phyloP scores from a whole-genome alignment of 148 eudicot species.

The Pharnaceum exiguum region DNA sequence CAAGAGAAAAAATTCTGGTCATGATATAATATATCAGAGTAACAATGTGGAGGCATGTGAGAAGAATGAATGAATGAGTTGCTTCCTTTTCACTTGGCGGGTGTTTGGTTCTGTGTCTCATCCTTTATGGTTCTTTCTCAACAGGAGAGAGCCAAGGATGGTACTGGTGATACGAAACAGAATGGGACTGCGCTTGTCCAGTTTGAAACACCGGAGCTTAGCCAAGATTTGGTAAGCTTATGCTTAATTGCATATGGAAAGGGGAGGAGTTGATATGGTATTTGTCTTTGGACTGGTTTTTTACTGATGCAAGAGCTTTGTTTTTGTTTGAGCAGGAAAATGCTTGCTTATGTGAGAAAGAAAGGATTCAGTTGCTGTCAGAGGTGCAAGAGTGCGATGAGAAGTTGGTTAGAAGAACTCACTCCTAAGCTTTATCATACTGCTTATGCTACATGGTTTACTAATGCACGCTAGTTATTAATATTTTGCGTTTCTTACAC shows the following conservation, averaged over 20 bases:
- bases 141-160: conserved; percentile 39
- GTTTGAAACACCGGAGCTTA: conserved; percentile 71
- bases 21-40: conserved; percentile 5
- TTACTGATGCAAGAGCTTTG: background rate
- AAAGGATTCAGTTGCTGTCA: conserved; percentile 32
- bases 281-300: background rate
- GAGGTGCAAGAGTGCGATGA: conserved; percentile 37
- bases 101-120: conserved; percentile 1
- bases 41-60: conserved; percentile 14
- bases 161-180: conserved; percentile 19
- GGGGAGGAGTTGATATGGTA: background rate
- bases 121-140: conserved; percentile 10
- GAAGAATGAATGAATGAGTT: background rate
- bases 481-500: too few species aligned
- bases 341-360: conserved; percentile 31
- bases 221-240: conserved; percentile 40
- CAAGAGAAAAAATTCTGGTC: conserved; percentile 5
- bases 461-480: too few species aligned
- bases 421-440: background rate
- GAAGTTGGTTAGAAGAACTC: conserved; percentile 34
- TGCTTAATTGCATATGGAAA: background rate
- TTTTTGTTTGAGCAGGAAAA: conserved; percentile 39
- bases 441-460: background rate
- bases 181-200: conserved; percentile 22
- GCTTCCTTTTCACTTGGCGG: background rate